These are phyloP conservation scores for Trypanosoma avium DNA, from an alignment of 208 protist species.

Conservation along the genomic window DNA sequence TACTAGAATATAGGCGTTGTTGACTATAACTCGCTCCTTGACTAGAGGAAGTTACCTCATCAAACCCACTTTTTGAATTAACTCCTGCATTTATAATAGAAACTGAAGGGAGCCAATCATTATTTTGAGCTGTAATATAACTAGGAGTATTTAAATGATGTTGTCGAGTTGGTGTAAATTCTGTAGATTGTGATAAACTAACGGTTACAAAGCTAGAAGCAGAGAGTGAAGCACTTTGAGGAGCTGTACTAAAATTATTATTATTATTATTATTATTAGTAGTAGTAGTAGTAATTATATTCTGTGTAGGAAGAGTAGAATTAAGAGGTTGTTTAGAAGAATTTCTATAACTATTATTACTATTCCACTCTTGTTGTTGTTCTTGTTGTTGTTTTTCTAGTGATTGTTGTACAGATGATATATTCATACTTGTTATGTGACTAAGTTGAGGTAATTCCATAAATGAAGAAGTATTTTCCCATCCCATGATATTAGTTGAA, in stretches of 20 bases:
- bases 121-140: neutral
- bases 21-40: slow-evolving; percentile 29
- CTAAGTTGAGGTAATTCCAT: too few species aligned
- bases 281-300: neutral
- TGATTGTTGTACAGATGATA: too few species aligned
- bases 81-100: neutral
- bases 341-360: too few species aligned
- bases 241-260: neutral
- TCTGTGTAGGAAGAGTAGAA: too few species aligned
- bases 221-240: slow-evolving; percentile 1
- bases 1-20: neutral
- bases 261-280: neutral
- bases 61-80: slow-evolving; percentile 10
- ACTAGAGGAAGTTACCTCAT: slow-evolving; percentile 21
- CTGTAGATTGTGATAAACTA: slow-evolving; percentile 20
- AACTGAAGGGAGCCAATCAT: slow-evolving; percentile 7
- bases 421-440: too few species aligned
- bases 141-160: slow-evolving; percentile 4
- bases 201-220: slow-evolving; percentile 19
- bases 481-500: too few species aligned
- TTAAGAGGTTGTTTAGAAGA: too few species aligned
- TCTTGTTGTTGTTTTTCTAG: too few species aligned
- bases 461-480: too few species aligned
- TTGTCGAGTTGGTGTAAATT: slow-evolving; percentile 4
- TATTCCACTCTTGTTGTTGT: too few species aligned